Evolutionary conservation across 2,329 filamentous ascomycete genomes (phyloP).

Genomic region (Colletotrichum australisinense): DNA sequence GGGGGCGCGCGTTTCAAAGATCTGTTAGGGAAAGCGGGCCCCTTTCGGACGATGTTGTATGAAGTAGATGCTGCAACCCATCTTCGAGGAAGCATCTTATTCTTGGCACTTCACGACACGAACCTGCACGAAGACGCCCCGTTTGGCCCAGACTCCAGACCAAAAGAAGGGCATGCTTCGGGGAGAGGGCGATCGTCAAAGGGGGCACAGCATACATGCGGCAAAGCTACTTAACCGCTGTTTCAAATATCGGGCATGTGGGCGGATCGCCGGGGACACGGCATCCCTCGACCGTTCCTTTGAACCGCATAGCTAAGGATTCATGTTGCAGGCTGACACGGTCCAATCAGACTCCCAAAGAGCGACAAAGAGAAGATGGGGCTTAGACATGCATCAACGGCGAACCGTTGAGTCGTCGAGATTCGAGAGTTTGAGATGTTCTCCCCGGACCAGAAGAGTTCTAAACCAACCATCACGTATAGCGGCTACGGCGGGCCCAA

Average conservation of each 20-base stretch:
- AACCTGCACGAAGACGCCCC: slow-evolving; percentile 1
- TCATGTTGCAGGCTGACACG: slow-evolving; percentile 8
- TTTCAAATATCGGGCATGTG: slow-evolving; percentile 32
- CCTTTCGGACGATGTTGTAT: not conserved
- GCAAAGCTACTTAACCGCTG: slow-evolving; percentile 30
- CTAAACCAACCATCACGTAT: not conserved
- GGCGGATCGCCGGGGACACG: slow-evolving; percentile 23
- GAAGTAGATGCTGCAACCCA: slow-evolving; percentile 2
- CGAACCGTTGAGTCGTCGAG: not conserved
- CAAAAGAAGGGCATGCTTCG: not conserved
- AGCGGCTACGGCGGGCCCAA: not conserved
- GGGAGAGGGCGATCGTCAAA: slow-evolving; percentile 12
- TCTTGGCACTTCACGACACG: slow-evolving; percentile 6
- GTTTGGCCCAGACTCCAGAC: not conserved
- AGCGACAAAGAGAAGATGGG: slow-evolving; percentile 9
- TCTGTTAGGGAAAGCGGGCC: slow-evolving; percentile 7
- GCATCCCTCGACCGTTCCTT: slow-evolving; percentile 9
- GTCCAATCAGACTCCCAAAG: slow-evolving; percentile 1
- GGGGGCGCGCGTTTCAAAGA: slow-evolving; percentile 16
- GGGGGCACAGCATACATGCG: slow-evolving; percentile 19
- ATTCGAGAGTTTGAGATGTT: not conserved
- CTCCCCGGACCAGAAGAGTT: not conserved
- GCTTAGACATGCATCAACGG: not conserved
- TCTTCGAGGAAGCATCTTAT: not conserved
- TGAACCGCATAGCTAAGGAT: slow-evolving; percentile 7